A percentile compares a stretch with the other conserved stretches of the same genome.
These are phyloP conservation scores for Xylaria sp. DNA, from an alignment of 2,329 filamentous ascomycete genomes.

Conservation along the genomic window DNA sequence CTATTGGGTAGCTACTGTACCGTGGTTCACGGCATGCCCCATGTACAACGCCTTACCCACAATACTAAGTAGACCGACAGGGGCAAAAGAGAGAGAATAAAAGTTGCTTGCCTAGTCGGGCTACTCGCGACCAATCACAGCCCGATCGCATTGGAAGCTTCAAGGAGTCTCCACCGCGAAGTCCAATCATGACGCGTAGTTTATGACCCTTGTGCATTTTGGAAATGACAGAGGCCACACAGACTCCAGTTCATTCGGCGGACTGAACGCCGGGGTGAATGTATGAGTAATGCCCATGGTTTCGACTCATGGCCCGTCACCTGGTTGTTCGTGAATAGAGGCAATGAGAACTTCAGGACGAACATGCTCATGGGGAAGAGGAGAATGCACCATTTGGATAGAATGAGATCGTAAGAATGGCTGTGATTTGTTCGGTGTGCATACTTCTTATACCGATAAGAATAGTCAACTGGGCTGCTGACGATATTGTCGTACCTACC, in stretches of 20 bases:
- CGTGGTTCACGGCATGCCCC: slow-evolving; percentile 1
- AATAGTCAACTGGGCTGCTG: too few species aligned
- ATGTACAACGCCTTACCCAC: neutral
- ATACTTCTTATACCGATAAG: too few species aligned
- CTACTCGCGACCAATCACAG: slow-evolving; percentile 37
- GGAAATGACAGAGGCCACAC: slow-evolving; percentile 40
- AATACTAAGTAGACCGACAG: slow-evolving; percentile 2
- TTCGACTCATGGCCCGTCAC: slow-evolving; percentile 33
- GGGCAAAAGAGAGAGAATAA: slow-evolving; percentile 15
- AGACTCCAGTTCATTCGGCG: slow-evolving; percentile 1
- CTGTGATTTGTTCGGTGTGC: too few species aligned
- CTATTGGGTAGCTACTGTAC: neutral
- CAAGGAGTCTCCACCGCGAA: slow-evolving; percentile 26
- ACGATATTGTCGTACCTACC: too few species aligned
- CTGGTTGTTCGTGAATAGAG: neutral
- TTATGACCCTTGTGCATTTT: slow-evolving; percentile 29
- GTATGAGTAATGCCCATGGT: neutral
- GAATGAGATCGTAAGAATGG: too few species aligned
- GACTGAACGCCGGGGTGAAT: slow-evolving; percentile 15
- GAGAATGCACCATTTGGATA: too few species aligned
- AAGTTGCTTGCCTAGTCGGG: slow-evolving; percentile 34
- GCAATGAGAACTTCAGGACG: neutral
- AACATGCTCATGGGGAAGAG: neutral
- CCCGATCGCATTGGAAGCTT: slow-evolving; percentile 39
- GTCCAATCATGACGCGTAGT: slow-evolving; percentile 41